Evolutionary conservation across 2,329 filamentous ascomycete genomes (phyloP).

Genomic region (Venturiaceae sp.): DNA sequence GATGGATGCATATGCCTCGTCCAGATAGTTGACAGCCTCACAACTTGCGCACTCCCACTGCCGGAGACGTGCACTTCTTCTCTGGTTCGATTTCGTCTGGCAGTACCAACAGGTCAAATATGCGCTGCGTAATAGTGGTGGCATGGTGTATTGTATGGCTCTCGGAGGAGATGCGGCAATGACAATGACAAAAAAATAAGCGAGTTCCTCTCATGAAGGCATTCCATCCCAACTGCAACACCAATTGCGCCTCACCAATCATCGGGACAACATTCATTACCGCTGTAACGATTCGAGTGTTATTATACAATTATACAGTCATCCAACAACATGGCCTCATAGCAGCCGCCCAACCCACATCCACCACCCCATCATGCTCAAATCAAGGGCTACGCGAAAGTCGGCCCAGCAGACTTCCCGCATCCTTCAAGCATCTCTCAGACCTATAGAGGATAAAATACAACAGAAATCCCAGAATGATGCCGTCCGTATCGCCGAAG

Average conservation of each 20-base stretch:
- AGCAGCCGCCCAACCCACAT: not conserved
- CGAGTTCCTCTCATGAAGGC: too few species aligned
- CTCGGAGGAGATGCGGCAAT: constrained; percentile 13
- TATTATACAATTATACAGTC: not conserved
- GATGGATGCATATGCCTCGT: constrained; percentile 51
- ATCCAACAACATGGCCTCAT: not conserved
- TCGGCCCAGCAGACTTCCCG: not conserved
- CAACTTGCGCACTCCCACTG: constrained; percentile 66
- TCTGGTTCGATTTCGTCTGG: constrained; percentile 51
- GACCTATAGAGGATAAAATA: not conserved
- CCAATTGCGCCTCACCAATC: not conserved
- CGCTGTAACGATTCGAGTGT: not conserved
- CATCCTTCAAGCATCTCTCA: not conserved
- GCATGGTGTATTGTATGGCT: constrained; percentile 12
- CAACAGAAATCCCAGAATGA: not conserved
- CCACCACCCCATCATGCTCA: not conserved
- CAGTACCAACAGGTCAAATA: constrained; percentile 28
- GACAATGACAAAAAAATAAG: not conserved
- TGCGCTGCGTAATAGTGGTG: constrained; percentile 14
- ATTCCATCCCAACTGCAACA: constrained; percentile 10
- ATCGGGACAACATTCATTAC: not conserved
- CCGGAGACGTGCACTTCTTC: not conserved
- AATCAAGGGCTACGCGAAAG: not conserved
- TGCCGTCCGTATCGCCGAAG: not conserved
- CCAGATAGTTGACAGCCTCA: constrained; percentile 80